These are phyloP conservation scores for Citrullus amarus DNA, from an alignment of 306 rosid genomes.

Conservation along the genomic window DNA sequence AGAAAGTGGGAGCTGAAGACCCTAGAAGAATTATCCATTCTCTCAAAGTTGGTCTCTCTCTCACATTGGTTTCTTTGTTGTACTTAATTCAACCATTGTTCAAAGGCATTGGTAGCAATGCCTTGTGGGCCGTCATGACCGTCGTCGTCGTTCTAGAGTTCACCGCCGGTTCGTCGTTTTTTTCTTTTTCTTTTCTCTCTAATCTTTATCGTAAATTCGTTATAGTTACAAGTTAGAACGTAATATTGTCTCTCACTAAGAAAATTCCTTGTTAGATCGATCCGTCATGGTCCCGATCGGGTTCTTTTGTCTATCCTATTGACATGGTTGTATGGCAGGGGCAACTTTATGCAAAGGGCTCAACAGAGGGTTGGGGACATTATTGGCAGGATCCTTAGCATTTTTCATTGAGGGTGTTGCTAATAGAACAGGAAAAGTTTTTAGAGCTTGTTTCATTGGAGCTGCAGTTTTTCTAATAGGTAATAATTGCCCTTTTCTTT, in stretches of 20 bases:
- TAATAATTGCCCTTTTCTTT: background rate
- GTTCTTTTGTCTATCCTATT: no score
- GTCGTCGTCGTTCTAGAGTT: constrained; percentile 93
- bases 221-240: no score
- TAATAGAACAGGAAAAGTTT: constrained; percentile 22
- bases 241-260: no score
- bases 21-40: constrained; percentile 79
- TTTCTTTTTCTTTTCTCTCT: background rate
- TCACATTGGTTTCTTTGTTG: constrained; percentile 60
- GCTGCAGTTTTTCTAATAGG: constrained; percentile 73
- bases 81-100: constrained; percentile 65
- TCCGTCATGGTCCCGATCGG: background rate
- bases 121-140: constrained; percentile 95
- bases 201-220: no score
- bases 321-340: constrained; percentile 26
- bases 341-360: constrained; percentile 97
- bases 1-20: constrained; percentile 75
- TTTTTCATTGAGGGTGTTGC: constrained; percentile 53
- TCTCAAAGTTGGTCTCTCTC: constrained; percentile 71
- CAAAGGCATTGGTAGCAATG: constrained; percentile 52
- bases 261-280: no score
- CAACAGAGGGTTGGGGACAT: constrained; percentile 87
- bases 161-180: constrained; percentile 50
- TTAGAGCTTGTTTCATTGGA: constrained; percentile 61
- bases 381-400: constrained; percentile 72